Evolutionary conservation across 2,329 filamentous ascomycete genomes (phyloP), one percentile per base, ranked within the genome.

Genomic region (Microdochium nivale): DNA sequence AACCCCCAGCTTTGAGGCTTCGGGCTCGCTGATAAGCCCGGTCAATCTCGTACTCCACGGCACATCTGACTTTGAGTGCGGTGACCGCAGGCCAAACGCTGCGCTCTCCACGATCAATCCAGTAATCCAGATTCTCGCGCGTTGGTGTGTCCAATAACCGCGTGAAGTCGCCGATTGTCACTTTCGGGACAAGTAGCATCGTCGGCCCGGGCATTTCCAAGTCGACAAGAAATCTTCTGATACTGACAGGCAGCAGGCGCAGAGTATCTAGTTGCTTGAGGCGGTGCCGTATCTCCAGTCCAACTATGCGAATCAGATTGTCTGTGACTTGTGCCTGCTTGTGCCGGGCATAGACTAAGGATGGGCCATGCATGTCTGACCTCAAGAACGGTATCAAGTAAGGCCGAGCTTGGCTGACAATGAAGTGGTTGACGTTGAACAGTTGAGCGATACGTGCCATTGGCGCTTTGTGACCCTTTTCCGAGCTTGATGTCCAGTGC

Each of bases 401-500:
- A 0, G 92, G 92, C 2, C 91, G 80, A 1, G 92, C 90, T 71
- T 96, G 92, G 57, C 88, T 94, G 58, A 97, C 84, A 57, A 97
- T 90, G 70, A 95, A 96, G 72, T 96, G 91, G 64, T 96, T 95
- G 50, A 95, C 88, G 65, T 95, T 95, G 77, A 94, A 94, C 11
- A 92, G 79, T 69, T 92, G 87, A 7, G 86, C 82, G 27, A 94
- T 84, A 37, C 88, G 81, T 51, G 82, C 77, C 1, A 94, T 77
- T 2, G 79, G 79, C 1, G 77, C 78, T 61, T 80, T 84, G 43
- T 81, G 81, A 55, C 88, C 84, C 43, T 77, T 77, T 65, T 86
- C 84, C 7, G 78, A 80, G 21, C 79, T 77, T 53, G 81, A 77
- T 4, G 83, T 83, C 79, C 84, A 87, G 44, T 86, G 80, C n/a